phyloP scores from a whole-genome alignment of 1,139 yeast genomes.

The Zhuliangozyma parablackwelliae region DNA sequence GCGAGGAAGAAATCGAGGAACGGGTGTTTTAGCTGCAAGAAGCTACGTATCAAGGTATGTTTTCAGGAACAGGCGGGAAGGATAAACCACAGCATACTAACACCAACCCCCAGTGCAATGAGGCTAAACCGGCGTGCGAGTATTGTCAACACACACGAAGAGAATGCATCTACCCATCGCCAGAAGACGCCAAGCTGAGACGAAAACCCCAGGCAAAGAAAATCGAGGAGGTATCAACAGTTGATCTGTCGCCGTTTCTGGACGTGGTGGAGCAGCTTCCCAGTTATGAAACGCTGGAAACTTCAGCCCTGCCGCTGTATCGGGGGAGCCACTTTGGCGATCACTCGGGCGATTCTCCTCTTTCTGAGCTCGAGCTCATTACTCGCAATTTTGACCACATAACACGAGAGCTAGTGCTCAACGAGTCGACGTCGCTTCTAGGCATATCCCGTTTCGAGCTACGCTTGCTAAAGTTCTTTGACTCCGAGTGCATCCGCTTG shows the following conservation, averaged over 20 bases:
- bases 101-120: constrained; percentile 21
- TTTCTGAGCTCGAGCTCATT: too few relatives aligned
- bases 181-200: neutral
- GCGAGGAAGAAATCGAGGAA: constrained; percentile 19
- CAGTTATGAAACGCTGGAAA: too few relatives aligned
- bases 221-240: too few relatives aligned
- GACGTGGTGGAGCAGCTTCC: too few relatives aligned
- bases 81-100: neutral
- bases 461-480: constrained; percentile 26
- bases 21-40: constrained; percentile 30
- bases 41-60: constrained; percentile 22
- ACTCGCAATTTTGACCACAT: neutral
- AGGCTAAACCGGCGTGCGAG: constrained; percentile 33
- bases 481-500: constrained; percentile 21
- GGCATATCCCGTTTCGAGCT: constrained; percentile 26
- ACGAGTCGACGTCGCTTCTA: constrained; percentile 15
- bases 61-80: neutral
- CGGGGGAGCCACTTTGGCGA: too few relatives aligned
- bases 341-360: too few relatives aligned
- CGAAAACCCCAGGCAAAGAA: too few relatives aligned
- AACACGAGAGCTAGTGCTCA: constrained; percentile 9
- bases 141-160: constrained; percentile 32
- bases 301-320: too few relatives aligned
- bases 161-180: constrained; percentile 23
- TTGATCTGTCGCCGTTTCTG: too few relatives aligned